Conservation (phyloP, 2,329 filamentous ascomycete genomes). For the Aspergillus puulaauensis region DNA sequence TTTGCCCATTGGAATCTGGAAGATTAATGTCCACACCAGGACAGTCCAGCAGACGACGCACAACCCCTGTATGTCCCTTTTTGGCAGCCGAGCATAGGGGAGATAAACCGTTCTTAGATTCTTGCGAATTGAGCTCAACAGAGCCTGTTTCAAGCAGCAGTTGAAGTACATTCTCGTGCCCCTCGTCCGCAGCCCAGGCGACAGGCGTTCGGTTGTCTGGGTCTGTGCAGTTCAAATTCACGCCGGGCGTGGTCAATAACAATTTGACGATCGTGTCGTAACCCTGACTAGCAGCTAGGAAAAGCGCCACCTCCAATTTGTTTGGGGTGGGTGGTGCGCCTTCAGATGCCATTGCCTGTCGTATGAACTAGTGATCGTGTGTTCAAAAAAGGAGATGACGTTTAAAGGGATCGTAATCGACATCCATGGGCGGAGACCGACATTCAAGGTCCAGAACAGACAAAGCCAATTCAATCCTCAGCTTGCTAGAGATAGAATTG, state of each 20-base stretch:
- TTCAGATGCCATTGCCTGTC: constrained; percentile 10
- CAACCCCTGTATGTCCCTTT: constrained; percentile 17
- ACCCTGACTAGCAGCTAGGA: constrained; percentile 23
- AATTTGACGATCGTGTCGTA: constrained; percentile 26
- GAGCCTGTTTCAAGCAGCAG: constrained; percentile 19
- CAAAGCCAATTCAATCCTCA: not conserved
- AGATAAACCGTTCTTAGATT: constrained; percentile 13
- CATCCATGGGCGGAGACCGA: constrained; percentile 4
- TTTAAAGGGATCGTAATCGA: constrained; percentile 3
- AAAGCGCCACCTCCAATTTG: constrained; percentile 24
- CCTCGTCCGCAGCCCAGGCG: constrained; percentile 23
- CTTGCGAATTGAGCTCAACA: constrained; percentile 14
- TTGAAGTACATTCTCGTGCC: constrained; percentile 21
- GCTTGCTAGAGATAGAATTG: constrained; percentile 1
- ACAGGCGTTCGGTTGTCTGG: constrained; percentile 21
- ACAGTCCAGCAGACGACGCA: constrained; percentile 11
- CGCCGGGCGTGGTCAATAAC: constrained; percentile 20
- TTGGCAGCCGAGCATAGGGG: constrained; percentile 19
- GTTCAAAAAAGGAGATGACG: not conserved
- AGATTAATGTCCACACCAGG: constrained; percentile 15
- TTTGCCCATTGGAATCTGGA: constrained; percentile 12
- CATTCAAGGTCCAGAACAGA: constrained; percentile 3
- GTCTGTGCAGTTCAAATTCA: constrained; percentile 22
- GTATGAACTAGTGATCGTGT: not conserved
- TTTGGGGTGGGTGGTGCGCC: constrained; percentile 15